Conservation (phyloP, 352 stramenopile species). For the Globisporangium recalcitrans region DNA sequence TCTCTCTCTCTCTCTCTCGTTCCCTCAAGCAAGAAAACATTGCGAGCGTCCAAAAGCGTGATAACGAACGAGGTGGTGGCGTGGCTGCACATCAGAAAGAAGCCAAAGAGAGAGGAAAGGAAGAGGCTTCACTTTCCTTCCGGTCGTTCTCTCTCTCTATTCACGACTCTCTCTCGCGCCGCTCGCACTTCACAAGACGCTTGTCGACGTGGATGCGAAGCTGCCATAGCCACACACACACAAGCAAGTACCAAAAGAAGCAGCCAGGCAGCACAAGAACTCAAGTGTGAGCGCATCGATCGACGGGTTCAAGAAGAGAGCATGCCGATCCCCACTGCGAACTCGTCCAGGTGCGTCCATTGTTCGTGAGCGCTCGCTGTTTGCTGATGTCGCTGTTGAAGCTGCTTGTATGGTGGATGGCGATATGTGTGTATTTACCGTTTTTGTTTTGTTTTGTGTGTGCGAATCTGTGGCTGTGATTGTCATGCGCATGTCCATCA, state of each 20-base stretch:
- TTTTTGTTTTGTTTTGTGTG: neutral
- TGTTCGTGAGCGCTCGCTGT: neutral
- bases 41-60: too few species aligned
- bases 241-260: neutral
- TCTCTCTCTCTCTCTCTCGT: neutral
- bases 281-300: too few species aligned
- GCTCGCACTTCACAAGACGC: too few species aligned
- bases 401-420: neutral
- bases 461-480: neutral
- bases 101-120: too few species aligned
- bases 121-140: too few species aligned
- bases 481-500: neutral
- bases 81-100: too few species aligned
- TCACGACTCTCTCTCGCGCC: too few species aligned
- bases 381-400: neutral
- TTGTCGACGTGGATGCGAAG: neutral
- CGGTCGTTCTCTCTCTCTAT: too few species aligned
- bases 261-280: constrained; percentile 1
- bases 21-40: too few species aligned
- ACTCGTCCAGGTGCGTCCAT: constrained; percentile 10
- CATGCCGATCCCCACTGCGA: constrained; percentile 14
- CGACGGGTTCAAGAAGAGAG: neutral
- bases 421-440: neutral
- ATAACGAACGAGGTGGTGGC: too few species aligned
- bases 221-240: neutral